phyloP scores from a whole-genome alignment of 1,284 basidiomycete species.

The Stygiomarasmius scandens region DNA sequence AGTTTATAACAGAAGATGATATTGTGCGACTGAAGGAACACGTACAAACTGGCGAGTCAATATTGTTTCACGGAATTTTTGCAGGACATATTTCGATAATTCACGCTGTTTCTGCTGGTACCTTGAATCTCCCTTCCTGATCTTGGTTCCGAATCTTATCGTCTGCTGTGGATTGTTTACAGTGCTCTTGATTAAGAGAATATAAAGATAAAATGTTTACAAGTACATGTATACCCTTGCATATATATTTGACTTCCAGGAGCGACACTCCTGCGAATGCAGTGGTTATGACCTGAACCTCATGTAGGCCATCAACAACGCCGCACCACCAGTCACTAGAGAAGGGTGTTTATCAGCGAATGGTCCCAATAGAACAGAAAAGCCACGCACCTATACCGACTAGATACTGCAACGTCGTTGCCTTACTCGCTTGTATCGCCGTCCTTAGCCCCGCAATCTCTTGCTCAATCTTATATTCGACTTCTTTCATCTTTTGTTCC shows the following conservation, averaged over 20 bases:
- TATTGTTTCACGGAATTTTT: too few species aligned
- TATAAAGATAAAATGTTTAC: too few species aligned
- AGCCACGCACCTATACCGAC: conserved; percentile 74
- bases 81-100: too few species aligned
- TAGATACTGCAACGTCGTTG: conserved; percentile 80
- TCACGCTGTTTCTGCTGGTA: too few species aligned
- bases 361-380: conserved; percentile 1
- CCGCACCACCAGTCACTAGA: conserved; percentile 84
- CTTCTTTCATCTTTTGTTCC: conserved; percentile 97
- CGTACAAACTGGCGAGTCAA: too few species aligned
- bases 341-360: conserved; percentile 16
- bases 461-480: conserved; percentile 96
- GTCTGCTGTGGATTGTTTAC: too few species aligned
- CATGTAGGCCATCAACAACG: conserved; percentile 83
- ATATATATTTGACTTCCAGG: not conserved
- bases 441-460: conserved; percentile 93
- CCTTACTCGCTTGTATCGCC: conserved; percentile 87
- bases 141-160: too few species aligned
- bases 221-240: not conserved
- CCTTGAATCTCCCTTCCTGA: too few species aligned
- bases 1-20: too few species aligned
- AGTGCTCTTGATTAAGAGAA: too few species aligned
- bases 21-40: too few species aligned
- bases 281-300: conserved; percentile 55
- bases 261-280: not conserved